These are phyloP conservation scores for Rhamnella rubrinervis DNA, from an alignment of 331 rosid genomes.

Conservation along the genomic window DNA sequence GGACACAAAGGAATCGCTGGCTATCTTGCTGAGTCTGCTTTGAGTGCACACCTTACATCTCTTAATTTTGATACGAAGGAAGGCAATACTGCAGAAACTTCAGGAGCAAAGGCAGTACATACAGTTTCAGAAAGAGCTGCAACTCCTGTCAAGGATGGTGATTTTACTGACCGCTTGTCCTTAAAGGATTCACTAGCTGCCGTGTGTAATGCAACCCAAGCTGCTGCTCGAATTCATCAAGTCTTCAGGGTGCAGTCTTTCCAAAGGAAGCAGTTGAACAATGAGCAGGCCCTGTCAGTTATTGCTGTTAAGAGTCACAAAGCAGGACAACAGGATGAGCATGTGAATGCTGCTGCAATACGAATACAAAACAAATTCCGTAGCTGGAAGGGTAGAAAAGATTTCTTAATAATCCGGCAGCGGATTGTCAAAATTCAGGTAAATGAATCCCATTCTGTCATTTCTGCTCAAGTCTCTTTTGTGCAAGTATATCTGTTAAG, in stretches of 20 bases:
- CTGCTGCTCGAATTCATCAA: conserved; percentile 85
- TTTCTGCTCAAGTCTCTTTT: neutral
- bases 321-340: conserved; percentile 42
- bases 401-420: conserved; percentile 58
- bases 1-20: conserved; percentile 96
- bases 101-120: conserved; percentile 44
- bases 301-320: conserved; percentile 42
- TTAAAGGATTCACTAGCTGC: conserved; percentile 84
- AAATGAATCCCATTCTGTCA: neutral
- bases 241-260: conserved; percentile 79
- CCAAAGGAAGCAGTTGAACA: conserved; percentile 70
- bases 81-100: conserved; percentile 32
- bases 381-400: conserved; percentile 83
- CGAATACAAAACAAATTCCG: conserved; percentile 82
- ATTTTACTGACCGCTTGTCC: conserved; percentile 44
- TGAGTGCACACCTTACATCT: conserved; percentile 54
- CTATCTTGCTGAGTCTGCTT: conserved; percentile 66
- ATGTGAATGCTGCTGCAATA: conserved; percentile 68
- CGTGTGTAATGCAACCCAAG: conserved; percentile 75
- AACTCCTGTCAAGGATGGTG: conserved; percentile 32
- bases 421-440: conserved; percentile 87
- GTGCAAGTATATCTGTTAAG: neutral
- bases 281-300: conserved; percentile 63
- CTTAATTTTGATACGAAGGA: conserved; percentile 50
- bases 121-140: conserved; percentile 38